Evolutionary conservation across 202 grass and related monocot species (phyloP), one percentile per base, ranked within the genome.

Genomic region (Elaeis oleifera): DNA sequence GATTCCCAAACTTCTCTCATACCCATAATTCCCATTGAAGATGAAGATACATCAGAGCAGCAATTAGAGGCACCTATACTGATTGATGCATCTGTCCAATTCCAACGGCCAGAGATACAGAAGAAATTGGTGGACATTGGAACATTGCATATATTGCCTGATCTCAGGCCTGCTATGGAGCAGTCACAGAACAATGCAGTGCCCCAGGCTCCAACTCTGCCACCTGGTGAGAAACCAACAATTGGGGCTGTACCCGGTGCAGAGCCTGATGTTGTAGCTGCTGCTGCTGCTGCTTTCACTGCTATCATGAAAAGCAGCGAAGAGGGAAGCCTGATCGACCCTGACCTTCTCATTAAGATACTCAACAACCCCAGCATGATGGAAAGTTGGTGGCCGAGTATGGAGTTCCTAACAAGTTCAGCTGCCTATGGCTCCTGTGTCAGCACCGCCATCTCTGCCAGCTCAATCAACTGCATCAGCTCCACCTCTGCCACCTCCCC

Each of bases 281-380:
- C 95, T 65, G 85, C 85, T 52, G 73, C 84, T 59, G 91, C 91
- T 56, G 87, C 87, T n/a, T 81, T 82, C 60, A 92, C 88, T 52
- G 88, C 88, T 48, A 81, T 99, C 64, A 94, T 86, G 80, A 90
- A 84, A 64, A 95, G 78, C 67, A 92, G 74, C 39, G 72, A 84
- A 66, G 72, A 89, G 56, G 95, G 88, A 66, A 89, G 58, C 56
- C 61, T 92, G 71, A 80, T 99, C 2, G 94, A 99, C 28, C 66
- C 68, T 44, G 82, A 99, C 60, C 77, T 99, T 28, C 88, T 99
- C 36, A 78, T 99, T 54, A 84, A 84, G 73, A 99, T 99, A 67
- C 71, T 99, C 66, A 99, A 75, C 68, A 85, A 99, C 61, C 88
- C 95, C 64, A 77, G 65, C 62, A 73, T 87, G 60, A 51, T 99